Evolutionary conservation across 768 basidiomycete genomes (phyloP).

Genomic region (Rhodotorula graminis): DNA sequence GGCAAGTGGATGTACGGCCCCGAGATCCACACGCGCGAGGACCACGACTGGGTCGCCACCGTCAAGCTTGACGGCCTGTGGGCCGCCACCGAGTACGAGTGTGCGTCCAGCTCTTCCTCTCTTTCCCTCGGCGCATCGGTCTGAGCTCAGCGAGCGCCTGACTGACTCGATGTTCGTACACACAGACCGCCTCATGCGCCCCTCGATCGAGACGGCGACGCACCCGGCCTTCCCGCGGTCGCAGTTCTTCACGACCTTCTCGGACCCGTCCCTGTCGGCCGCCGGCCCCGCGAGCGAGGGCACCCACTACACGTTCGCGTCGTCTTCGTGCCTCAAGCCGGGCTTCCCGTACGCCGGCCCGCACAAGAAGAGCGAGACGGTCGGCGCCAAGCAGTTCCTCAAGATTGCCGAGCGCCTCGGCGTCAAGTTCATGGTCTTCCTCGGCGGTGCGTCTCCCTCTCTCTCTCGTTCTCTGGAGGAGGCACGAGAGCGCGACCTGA

Average conservation of each 20-base stretch:
- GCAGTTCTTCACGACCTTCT: constrained; percentile 66
- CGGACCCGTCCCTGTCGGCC: constrained; percentile 58
- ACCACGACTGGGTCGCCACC: constrained; percentile 41
- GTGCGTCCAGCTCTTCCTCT: constrained; percentile 45
- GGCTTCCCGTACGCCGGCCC: constrained; percentile 68
- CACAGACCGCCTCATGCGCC: constrained; percentile 36
- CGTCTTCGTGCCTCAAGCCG: constrained; percentile 62
- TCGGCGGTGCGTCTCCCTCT: constrained; percentile 49
- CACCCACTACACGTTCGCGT: constrained; percentile 63
- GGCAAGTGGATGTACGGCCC: constrained; percentile 39
- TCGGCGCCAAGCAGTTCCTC: constrained; percentile 42
- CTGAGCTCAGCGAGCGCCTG: no score
- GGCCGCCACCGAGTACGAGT: constrained; percentile 68
- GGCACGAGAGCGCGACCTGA: no score
- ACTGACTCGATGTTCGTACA: background rate
- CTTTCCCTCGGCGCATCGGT: background rate
- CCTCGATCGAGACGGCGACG: constrained; percentile 40
- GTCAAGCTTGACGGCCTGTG: constrained; percentile 59
- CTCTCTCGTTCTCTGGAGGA: no score
- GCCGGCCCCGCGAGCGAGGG: constrained; percentile 2
- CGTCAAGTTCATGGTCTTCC: constrained; percentile 59
- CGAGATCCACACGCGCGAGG: constrained; percentile 15
- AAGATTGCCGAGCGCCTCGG: constrained; percentile 25
- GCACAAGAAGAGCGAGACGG: constrained; percentile 30
- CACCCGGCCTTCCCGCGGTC: constrained; percentile 55